phyloP scores from a whole-genome alignment of 352 stramenopile species.

The Pythium plurisporium region DNA sequence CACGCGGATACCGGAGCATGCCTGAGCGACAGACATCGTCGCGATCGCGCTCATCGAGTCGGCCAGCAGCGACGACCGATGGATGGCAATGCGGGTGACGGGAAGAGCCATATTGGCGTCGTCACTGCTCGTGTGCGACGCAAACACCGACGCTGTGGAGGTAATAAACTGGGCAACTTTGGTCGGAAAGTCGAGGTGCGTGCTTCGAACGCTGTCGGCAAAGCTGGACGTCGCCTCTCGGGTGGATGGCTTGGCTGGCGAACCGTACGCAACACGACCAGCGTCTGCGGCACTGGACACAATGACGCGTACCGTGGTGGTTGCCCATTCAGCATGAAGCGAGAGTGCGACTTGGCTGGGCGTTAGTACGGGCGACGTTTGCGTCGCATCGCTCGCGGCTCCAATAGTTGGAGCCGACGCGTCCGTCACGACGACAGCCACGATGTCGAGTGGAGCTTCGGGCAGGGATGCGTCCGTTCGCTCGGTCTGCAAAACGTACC shows the following conservation, averaged over 20 bases:
- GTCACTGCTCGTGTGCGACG: too few species aligned
- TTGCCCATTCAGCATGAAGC: not conserved
- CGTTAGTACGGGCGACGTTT: not conserved
- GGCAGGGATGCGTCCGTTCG: too few species aligned
- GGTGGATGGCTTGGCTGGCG: not conserved
- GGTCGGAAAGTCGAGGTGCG: slow-evolving; percentile 10
- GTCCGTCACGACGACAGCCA: not conserved
- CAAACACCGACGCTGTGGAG: not conserved
- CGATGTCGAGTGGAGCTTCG: too few species aligned
- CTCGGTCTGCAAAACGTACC: too few species aligned
- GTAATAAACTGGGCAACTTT: slow-evolving; percentile 16
- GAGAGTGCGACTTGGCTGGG: not conserved
- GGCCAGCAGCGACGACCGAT: slow-evolving; percentile 1
- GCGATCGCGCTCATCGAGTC: slow-evolving; percentile 14
- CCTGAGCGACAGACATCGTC: slow-evolving; percentile 26
- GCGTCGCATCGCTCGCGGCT: too few species aligned
- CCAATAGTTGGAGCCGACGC: not conserved
- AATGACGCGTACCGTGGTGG: too few species aligned
- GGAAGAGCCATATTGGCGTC: not conserved
- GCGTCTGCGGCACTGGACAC: too few species aligned
- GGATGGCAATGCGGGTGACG: not conserved
- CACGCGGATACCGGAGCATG: slow-evolving; percentile 41
- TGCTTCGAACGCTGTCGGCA: not conserved
- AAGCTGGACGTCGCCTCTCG: too few species aligned
- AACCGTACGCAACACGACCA: not conserved